Evolutionary conservation across 164 flowering plant genomes (phyloP).

Genomic region (Umbilicus rupestris): DNA sequence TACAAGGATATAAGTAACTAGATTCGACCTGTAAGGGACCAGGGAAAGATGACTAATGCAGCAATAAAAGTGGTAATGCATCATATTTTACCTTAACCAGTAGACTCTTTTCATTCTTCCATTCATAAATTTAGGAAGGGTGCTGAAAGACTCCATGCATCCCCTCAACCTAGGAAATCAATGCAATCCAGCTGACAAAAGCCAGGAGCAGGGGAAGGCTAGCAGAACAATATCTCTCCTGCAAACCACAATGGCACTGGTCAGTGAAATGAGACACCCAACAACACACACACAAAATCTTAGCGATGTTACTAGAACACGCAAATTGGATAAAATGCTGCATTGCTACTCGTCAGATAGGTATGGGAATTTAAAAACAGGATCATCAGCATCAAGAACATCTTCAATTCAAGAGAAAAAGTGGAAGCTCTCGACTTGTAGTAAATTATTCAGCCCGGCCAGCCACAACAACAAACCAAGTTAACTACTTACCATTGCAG

Average conservation of each 20-base stretch:
- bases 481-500: not conserved
- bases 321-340: too few species aligned
- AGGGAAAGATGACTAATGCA: not conserved
- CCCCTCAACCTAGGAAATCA: not conserved
- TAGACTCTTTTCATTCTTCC: not conserved
- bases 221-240: not conserved
- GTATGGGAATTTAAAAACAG: too few species aligned
- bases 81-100: not conserved
- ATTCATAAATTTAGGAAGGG: not conserved
- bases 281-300: not conserved
- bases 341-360: too few species aligned
- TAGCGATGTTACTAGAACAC: too few species aligned
- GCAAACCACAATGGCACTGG: not conserved
- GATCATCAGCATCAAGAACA: too few species aligned
- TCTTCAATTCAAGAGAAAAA: too few species aligned
- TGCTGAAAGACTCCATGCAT: not conserved
- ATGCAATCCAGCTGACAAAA: not conserved
- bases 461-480: not conserved
- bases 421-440: too few species aligned
- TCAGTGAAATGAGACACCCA: not conserved
- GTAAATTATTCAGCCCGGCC: too few species aligned
- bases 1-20: not conserved
- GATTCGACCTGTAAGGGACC: not conserved
- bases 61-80: not conserved
- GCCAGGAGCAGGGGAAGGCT: slow-evolving; percentile 2